Evolutionary conservation across 495 filamentous ascomycete genomes (phyloP), one percentile per base, ranked within the genome.

Genomic region (Hypoxylon rickii): DNA sequence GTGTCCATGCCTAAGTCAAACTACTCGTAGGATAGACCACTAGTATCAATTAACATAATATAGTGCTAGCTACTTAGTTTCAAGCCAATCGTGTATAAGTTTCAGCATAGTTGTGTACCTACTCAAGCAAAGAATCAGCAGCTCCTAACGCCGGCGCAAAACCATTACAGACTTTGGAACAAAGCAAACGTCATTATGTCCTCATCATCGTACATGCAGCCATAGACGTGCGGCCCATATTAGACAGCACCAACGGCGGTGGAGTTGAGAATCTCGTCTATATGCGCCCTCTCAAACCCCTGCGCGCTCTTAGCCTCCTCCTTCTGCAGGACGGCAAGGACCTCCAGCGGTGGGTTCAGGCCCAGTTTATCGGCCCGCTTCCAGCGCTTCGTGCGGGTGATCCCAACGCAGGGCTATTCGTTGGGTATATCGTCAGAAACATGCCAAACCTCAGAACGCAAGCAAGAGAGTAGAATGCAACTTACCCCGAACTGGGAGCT

Each of bases 401-500:
- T 91, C 1, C 95, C 95, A 45, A 96, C 87, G 65, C 89, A 95
- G 1, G 94, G 95, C 89, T 96, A 49, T 51, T 2, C 10, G 3
- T 13, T 7, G 0, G 34, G 20, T 22, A 8, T 4, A 7, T 32
- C 1, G 17, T 58, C 32, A 65, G 56, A 44, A 63, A 33, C 11
- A 6, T 17, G n/a, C 19, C 42, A 18, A 8, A 13, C 41, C 29
- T 38, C 21, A 53, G 13, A 34, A 16, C 12, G 37, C 20, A 39
- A 24, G 34, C 4, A 38, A 6, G 15, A 17, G 13, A 38, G 3
- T 4, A 10, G 18, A 10, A 19, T 46, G 46, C 21, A 13, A 86
- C 89, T 70, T 82, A 96, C 91, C 52, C 94, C 94, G 71, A 89
- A 98, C 69, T 96, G 89, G 55, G 77, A 85, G 43, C 83, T 89